These are phyloP conservation scores for Talaromyces marneffei DNA, from an alignment of 2,329 filamentous ascomycete genomes.

Conservation along the genomic window DNA sequence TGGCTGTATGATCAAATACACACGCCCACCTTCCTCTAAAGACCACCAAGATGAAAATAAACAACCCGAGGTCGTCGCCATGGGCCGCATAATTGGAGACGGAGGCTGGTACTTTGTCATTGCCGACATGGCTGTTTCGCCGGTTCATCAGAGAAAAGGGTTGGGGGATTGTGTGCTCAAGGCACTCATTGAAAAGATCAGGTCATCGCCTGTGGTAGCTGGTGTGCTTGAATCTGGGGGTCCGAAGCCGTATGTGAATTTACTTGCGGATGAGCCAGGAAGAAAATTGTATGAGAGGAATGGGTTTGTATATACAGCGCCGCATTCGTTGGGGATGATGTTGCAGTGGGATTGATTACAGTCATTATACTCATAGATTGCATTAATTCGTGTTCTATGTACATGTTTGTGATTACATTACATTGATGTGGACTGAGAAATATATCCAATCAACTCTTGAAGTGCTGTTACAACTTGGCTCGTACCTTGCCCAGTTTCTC, in stretches of 20 bases:
- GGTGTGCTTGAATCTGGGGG: conserved; percentile 11
- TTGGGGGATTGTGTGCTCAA: conserved; percentile 44
- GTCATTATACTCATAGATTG: background rate
- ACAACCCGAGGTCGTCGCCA: conserved; percentile 33
- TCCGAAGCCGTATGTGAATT: conserved; percentile 38
- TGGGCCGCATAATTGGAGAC: conserved; percentile 50
- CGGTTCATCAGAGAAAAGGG: conserved; percentile 45
- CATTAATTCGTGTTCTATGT: background rate
- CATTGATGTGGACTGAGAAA: background rate
- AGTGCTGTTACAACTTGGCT: conserved; percentile 1
- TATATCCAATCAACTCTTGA: background rate
- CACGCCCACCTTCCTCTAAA: background rate
- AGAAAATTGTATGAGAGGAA: conserved; percentile 42
- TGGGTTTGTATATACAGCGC: conserved; percentile 42
- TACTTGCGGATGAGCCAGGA: conserved; percentile 45
- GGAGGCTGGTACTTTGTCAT: conserved; percentile 49
- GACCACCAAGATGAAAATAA: background rate
- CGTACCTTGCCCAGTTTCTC: conserved; percentile 50
- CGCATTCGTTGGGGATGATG: conserved; percentile 37
- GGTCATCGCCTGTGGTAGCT: conserved; percentile 32
- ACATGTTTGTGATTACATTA: background rate
- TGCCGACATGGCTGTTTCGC: conserved; percentile 48
- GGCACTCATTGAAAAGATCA: conserved; percentile 38
- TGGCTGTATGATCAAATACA: conserved; percentile 37
- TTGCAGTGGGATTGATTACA: conserved; percentile 11